Base-by-base conservation (phyloP, 208 protist species). In the Acanthamoeba royreba region DNA sequence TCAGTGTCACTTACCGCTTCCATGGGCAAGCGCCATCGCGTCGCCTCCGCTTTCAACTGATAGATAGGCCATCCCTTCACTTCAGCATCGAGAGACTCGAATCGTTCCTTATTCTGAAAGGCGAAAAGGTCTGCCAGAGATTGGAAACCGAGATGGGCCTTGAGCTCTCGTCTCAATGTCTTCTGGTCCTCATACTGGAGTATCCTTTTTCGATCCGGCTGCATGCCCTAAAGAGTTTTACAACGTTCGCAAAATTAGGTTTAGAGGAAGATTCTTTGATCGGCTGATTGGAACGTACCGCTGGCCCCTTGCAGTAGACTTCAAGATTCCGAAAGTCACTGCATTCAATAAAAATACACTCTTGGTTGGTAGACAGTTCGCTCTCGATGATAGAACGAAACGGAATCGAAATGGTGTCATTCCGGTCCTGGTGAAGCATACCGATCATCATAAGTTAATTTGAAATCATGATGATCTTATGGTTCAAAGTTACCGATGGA, bases 71-170 rank as follows among this genome's bases (percentile, higher is more conserved):
- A 88, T 66, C 79, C 79, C 28, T 40, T 46, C 11, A 88, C n/a
- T 38, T 88, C 79, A 38, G 79, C 25, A 11, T 88, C 79, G 28
- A 88, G 79, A 19, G 66, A 40, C n/a, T n/a, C n/a, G 45, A 88
- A 88, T 13, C 79, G 79, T 11, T 88, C 79, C 79, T 88, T 88
- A 46, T 88, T 88, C 28, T 88, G 79, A 25, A 88, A 88, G 79
- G 79, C 79, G 33, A 88, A 88, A 15, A 63, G 43, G 33, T 61
- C 49, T 40, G 47, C 49, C 43, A 88, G 43, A 38, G 45, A 35
- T 46, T 58, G 9, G 28, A 58, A 46, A 11, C 45, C 49, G 13
- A 88, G 79, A n/a, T 88, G 79, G 28, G 49, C 38, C 15, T 46
- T 40, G 11, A 88, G 79, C 43, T 88, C 79, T 8, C 79, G 43